A percentile compares a stretch with the other conserved stretches of the same genome.
phyloP scores from a whole-genome alignment of 2,329 filamentous ascomycete genomes.

The Sclerotinia trifoliorum region DNA sequence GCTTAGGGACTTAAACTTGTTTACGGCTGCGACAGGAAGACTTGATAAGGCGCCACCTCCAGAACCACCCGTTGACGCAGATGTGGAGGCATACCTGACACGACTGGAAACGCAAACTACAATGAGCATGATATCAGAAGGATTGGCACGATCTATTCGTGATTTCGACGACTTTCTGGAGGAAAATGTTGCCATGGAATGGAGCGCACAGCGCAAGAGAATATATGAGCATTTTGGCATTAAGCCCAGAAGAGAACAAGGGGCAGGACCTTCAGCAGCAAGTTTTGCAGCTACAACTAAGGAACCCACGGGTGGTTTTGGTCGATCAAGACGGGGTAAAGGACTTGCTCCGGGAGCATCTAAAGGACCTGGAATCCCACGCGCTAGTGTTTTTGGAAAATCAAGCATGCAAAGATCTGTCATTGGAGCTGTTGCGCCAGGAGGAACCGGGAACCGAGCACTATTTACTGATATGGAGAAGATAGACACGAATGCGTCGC shows the following conservation, averaged over 20 bases:
- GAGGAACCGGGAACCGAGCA: constrained; percentile 57
- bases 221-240: constrained; percentile 98
- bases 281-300: constrained; percentile 40
- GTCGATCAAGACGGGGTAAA: constrained; percentile 56
- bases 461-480: constrained; percentile 69
- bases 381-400: constrained; percentile 62
- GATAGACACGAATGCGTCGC: constrained; percentile 50
- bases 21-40: constrained; percentile 58
- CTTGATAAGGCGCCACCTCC: constrained; percentile 45
- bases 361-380: constrained; percentile 34
- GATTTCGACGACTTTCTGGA: constrained; percentile 95
- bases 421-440: constrained; percentile 74
- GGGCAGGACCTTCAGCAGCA: constrained; percentile 25
- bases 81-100: constrained; percentile 76
- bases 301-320: constrained; percentile 54
- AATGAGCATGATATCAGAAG: constrained; percentile 85
- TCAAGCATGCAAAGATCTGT: constrained; percentile 79
- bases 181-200: constrained; percentile 91
- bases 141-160: constrained; percentile 80
- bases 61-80: constrained; percentile 54
- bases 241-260: constrained; percentile 54
- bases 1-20: constrained; percentile 79
- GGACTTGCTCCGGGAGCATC: constrained; percentile 41
- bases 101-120: constrained; percentile 89
- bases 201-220: constrained; percentile 87